Evolutionary conservation across 345 rosid genomes (phyloP).

Genomic region (Populus alba): DNA sequence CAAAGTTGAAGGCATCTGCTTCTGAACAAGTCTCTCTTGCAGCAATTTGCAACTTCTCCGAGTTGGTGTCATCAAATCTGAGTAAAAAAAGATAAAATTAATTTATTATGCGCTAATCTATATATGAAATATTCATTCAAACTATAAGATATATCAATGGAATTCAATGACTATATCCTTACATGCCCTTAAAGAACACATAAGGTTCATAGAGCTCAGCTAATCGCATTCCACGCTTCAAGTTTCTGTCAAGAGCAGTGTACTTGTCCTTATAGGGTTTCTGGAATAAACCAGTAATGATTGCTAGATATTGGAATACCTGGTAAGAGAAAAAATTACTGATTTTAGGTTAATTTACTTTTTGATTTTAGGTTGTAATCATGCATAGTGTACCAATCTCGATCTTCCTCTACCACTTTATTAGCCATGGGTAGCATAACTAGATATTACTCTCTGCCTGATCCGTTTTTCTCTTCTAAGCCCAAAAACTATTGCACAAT

Average conservation of each 20-base stretch:
- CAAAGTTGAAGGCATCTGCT: not conserved
- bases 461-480: no score
- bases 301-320: no score
- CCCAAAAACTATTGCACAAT: no score
- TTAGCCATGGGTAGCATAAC: rapidly evolving
- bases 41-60: not conserved
- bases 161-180: not conserved
- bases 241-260: not conserved
- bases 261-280: not conserved
- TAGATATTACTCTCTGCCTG: no score
- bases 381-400: no score
- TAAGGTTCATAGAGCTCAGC: slow-evolving; percentile 7
- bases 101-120: not conserved
- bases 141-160: not conserved
- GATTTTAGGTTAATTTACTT: no score
- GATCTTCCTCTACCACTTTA: no score
- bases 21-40: not conserved
- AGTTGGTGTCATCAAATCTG: slow-evolving; percentile 15
- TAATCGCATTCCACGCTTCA: not conserved
- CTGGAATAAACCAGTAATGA: not conserved
- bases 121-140: no score
- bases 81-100: not conserved
- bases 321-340: no score
- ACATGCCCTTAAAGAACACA: slow-evolving; percentile 12
- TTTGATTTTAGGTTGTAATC: no score